Evolutionary conservation across 1,139 yeast species (phyloP).

Genomic region (Sugiyamaella xylanicola): DNA sequence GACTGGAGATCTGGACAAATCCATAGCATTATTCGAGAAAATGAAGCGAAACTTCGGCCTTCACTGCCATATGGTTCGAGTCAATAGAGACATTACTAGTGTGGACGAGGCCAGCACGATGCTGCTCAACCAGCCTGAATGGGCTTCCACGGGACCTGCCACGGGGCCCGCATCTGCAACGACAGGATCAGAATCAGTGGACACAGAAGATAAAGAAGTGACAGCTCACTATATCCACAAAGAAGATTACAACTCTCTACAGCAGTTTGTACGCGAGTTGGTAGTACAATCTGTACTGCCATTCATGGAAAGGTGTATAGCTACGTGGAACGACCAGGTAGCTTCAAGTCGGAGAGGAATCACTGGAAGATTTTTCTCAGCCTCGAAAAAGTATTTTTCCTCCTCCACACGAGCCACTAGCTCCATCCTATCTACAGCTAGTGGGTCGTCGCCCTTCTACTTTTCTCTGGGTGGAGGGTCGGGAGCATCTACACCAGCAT

Average conservation of each 20-base stretch:
- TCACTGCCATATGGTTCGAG: conserved; percentile 42
- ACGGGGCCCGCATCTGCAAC: too few relatives aligned
- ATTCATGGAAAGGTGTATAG: conserved; percentile 73
- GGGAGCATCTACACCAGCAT: conserved; percentile 23
- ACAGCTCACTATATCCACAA: conserved; percentile 31
- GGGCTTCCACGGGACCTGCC: too few relatives aligned
- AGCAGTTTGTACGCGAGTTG: conserved; percentile 53
- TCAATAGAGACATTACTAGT: conserved; percentile 17
- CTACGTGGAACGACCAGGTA: conserved; percentile 76
- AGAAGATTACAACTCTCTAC: conserved; percentile 48
- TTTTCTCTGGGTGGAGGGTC: conserved; percentile 37
- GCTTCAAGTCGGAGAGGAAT: conserved; percentile 71
- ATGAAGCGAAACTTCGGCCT: conserved; percentile 43
- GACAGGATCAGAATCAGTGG: too few relatives aligned
- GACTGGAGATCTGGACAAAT: conserved; percentile 37
- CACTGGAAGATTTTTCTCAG: conserved; percentile 73
- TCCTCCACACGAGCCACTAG: conserved; percentile 36
- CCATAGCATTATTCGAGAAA: conserved; percentile 40
- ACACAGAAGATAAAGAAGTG: not conserved
- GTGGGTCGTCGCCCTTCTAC: conserved; percentile 33
- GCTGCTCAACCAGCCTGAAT: conserved; percentile 2
- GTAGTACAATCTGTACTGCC: conserved; percentile 65
- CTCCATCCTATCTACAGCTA: conserved; percentile 30
- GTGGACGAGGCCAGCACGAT: not conserved
- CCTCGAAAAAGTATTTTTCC: conserved; percentile 60